Base-by-base conservation (phyloP, 805 yeast genomes). In the Alloascoidea hylecoeti region DNA sequence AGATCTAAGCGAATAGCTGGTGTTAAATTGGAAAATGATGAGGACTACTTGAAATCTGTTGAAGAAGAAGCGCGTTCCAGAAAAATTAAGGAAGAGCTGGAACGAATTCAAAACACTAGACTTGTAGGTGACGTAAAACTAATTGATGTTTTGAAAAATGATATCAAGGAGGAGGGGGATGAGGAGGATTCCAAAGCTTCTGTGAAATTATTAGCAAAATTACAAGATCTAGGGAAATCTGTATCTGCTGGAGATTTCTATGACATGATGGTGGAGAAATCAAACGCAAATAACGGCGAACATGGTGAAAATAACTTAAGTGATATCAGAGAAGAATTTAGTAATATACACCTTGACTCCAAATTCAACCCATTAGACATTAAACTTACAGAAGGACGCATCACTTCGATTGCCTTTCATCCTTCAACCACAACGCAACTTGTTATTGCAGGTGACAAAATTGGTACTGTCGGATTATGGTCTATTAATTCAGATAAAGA, bases 391-490 rank as follows among this genome's bases (percentile, higher is more conserved):
- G 48, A 55, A 28, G 80, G 78, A 38, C 64, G 98, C 41, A 75
- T 89, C 53, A 75, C 88, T 0, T 63, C 82, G 2, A 66, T 86
- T 33, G 61, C 66, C 32, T 79, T 84, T 52, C 97, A 89, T 55
- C 96, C 96, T 0, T 57, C 81, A 0, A 53, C 51, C 0, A 68
- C 65, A 1, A 74, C 75, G 42, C 66, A 79, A 44, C 49, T 89
- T 3, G 64, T 86, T 2, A 52, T 83, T 19, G 96, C 86, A 1
- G 97, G 96, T 35, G 98, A 92, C 56, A 83, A 84, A 9, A 58
- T 61, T n/a, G 98, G 98, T 4, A 70, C 75, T 44, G 57, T 86
- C 34, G 96, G 96, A 0, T 65, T 92, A 13, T 89, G 96, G 96
- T 56, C 64, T 4, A 39, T 52, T 0, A 68, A 60, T 16, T 60